Base-by-base conservation (phyloP, 768 basidiomycete genomes). In the Boletus speciosus region DNA sequence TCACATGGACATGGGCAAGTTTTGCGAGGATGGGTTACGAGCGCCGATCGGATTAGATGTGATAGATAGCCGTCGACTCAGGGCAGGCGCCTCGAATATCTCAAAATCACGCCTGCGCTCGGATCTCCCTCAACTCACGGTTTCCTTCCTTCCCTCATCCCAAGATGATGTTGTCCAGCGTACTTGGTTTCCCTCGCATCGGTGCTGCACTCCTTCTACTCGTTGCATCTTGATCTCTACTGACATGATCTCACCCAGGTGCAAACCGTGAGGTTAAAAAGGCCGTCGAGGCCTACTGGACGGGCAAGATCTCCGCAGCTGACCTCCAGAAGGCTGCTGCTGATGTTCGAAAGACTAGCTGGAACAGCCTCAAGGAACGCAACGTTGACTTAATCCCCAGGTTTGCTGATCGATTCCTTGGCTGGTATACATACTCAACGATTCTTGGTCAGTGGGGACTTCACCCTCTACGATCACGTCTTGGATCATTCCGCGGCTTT, bases 221-320 rank as follows among this genome's bases (percentile, higher is more conserved):
- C 31, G 11, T 41, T 21, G 3, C 6, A 25, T 50, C 32, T 6
- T 19, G 8, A 36, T 36, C 44, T 5, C 4, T 19, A 5, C 52
- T 61, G 12, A 69, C 41, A 27, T 34, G 8, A 44, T 19, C 15
- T 12, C 32, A 29, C 21, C 15, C 25, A 94, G 93, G 93, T 78
- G 87, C 86, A 54, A 88, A 93, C 78, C 91, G 91, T 76, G 93
- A 96, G 77, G 83, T 95, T 58, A 97, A 97, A 78, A 96, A 98
- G 80, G 93, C 94, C 61, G 91, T 97, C 67, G 96, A 98, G 76
- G 88, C 93, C 52, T 98, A 98, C 80, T 99, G 97, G 97, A 92
- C 82, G 32, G 89, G 90, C 73, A 98, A 96, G 74, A 78, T 85
- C 70, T 81, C 86, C 56, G 92, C 84, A 35, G 90, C 90, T 62